Base-by-base conservation (phyloP, 768 basidiomycete species). In the Leucosporidium creatinivorum region DNA sequence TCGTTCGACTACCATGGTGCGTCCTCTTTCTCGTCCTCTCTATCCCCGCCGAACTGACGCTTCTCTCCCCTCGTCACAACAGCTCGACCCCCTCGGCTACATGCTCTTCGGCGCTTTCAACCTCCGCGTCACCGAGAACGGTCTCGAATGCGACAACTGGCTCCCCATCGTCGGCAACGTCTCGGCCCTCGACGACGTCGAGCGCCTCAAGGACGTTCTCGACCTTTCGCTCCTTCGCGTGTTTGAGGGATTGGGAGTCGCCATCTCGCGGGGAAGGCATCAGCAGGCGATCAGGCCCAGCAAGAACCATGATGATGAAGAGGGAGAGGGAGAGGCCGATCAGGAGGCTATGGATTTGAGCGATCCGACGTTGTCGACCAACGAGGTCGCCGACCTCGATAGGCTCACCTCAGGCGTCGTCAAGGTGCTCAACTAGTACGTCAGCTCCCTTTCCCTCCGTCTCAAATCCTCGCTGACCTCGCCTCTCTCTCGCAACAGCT, bases 111-210 rank as follows among this genome's bases (percentile, higher is more conserved):
- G 93, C 9, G 92, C 91, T 0, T 85, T 90, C 77, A 83, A 86
- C 59, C 82, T 93, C 36, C 79, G 84, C 67, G 85, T 88, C 51
- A 84, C 84, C 0, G 83, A 85, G 49, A 82, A 84, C 23, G 90
- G 91, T 9, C 77, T 97, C 59, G 86, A 88, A 74, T 93, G 91
- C 75, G 93, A 97, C 75, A 85, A 84, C 54, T 97, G 93, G 93
- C 79, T 97, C 17, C 90, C 92, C 26, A 83, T 93, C 56, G 82
- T 87, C 48, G 89, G 89, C 50, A 84, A 87, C 69, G 73, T 87
- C 59, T 82, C 87, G 73, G 84, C 85, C 2, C 78, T 96, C 73
- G 90, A 93, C 75, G 86, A 91, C 70, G 80, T 94, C n/a, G 87
- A 88, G 76, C 83, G 85, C 18, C 80, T 97, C 75, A 93, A 92